Evolutionary conservation across 192 early-diverging fungal genomes (phyloP).

Genomic region (Mortierella claussenii): DNA sequence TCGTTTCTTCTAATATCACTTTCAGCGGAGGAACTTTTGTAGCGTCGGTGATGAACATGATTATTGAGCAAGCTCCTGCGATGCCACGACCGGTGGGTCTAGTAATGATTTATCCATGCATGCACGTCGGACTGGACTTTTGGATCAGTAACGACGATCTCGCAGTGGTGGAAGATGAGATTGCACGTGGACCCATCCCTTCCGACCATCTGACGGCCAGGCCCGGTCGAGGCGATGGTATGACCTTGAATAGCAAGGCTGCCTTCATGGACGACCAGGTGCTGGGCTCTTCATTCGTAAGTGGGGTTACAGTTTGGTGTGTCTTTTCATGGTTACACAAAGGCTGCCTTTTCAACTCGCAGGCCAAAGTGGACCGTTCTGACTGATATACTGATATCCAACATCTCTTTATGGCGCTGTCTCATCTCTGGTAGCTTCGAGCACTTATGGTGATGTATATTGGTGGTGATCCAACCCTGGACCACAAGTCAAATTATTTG

Average conservation of each 20-base stretch:
- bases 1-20: no score
- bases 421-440: conserved; percentile 67
- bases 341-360: background rate
- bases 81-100: conserved; percentile 80
- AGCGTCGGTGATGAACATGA: conserved; percentile 80
- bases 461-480: conserved; percentile 79
- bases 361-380: background rate
- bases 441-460: conserved; percentile 86
- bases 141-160: conserved; percentile 78
- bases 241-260: conserved; percentile 80
- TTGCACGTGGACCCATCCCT: conserved; percentile 26
- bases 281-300: conserved; percentile 80
- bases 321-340: background rate
- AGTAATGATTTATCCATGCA: conserved; percentile 89
- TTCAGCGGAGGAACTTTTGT: conserved; percentile 90
- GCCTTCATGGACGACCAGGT: conserved; percentile 91
- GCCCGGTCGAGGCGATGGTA: conserved; percentile 58
- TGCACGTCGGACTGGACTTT: conserved; percentile 91
- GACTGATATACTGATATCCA: background rate
- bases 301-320: conserved; percentile 11
- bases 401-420: conserved; percentile 14
- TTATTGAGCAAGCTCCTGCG: conserved; percentile 64
- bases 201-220: conserved; percentile 27
- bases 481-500: conserved; percentile 86
- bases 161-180: conserved; percentile 50